phyloP scores from a whole-genome alignment of 495 filamentous ascomycete genomes.

The Hypomontagnella submonticulosa region DNA sequence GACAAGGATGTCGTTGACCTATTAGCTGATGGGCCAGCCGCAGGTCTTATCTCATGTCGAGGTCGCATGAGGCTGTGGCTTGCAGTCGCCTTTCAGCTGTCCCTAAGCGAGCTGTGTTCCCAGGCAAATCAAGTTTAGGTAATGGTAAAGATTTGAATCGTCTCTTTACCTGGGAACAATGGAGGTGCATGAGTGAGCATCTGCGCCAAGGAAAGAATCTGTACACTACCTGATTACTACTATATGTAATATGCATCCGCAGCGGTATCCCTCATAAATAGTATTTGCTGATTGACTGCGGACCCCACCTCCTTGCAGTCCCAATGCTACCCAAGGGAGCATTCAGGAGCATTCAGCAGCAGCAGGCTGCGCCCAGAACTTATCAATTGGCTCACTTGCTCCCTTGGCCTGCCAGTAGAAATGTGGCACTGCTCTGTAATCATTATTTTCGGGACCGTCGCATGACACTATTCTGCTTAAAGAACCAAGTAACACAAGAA shows the following conservation, averaged over 20 bases:
- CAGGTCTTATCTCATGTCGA: too few relatives aligned
- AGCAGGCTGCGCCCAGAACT: conserved; percentile 6
- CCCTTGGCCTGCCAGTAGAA: conserved; percentile 4
- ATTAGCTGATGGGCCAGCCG: too few relatives aligned
- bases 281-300: conserved; percentile 30
- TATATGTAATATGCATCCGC: background rate
- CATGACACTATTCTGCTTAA: background rate
- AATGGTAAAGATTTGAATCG: too few relatives aligned
- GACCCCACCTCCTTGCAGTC: conserved; percentile 38
- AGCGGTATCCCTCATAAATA: conserved; percentile 21
- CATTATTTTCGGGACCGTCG: conserved; percentile 1
- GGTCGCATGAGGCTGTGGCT: too few relatives aligned
- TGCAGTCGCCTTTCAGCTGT: too few relatives aligned
- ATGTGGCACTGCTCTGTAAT: background rate
- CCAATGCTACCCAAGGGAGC: conserved; percentile 23
- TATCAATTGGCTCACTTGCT: background rate
- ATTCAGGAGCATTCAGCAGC: background rate
- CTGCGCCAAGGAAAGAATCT: too few relatives aligned
- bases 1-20: too few relatives aligned
- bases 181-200: too few relatives aligned
- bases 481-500: background rate
- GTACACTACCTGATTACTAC: conserved; percentile 20
- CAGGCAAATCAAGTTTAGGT: too few relatives aligned
- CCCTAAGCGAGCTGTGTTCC: too few relatives aligned
- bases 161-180: too few relatives aligned